Conservation (phyloP, 192 early-diverging fungal genomes). For the Coemansia erecta region DNA sequence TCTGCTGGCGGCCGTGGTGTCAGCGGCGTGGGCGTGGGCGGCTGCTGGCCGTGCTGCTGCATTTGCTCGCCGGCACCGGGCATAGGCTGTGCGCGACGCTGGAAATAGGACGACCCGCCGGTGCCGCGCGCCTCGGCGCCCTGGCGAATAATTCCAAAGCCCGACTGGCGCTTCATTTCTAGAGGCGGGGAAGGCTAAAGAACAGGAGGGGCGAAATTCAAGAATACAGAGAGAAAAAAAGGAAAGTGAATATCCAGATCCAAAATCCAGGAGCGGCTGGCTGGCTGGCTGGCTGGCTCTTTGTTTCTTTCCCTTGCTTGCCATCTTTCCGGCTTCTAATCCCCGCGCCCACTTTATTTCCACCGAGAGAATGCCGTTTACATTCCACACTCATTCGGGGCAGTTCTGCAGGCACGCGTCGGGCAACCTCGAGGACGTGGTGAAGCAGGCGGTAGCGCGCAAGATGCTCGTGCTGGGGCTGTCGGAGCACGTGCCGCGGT, state of each 20-base stretch:
- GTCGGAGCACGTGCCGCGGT: slow-evolving; percentile 91
- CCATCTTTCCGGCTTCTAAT: not conserved
- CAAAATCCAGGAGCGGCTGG: too few species aligned
- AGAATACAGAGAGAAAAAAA: too few species aligned
- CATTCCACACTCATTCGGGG: slow-evolving; percentile 91
- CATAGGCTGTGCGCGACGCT: slow-evolving; percentile 45
- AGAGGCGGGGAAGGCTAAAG: not conserved
- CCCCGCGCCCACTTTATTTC: slow-evolving; percentile 1
- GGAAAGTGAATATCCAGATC: not conserved
- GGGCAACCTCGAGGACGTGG: slow-evolving; percentile 79
- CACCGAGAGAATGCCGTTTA: slow-evolving; percentile 64
- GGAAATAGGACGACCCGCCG: slow-evolving; percentile 48
- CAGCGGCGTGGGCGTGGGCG: not conserved
- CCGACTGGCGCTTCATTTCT: slow-evolving; percentile 49
- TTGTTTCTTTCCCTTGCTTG: not conserved
- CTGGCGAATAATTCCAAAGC: slow-evolving; percentile 43
- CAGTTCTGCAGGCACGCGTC: slow-evolving; percentile 93
- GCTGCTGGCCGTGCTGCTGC: slow-evolving; percentile 1
- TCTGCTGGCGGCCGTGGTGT: not conserved
- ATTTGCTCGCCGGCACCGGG: not conserved
- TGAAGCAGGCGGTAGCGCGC: slow-evolving; percentile 70
- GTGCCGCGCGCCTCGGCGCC: slow-evolving; percentile 23
- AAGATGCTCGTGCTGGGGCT: slow-evolving; percentile 78
- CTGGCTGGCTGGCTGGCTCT: too few species aligned
- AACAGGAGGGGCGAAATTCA: too few species aligned